Conservation (phyloP, 805 yeast species). For the Starmerella etchellsii region DNA sequence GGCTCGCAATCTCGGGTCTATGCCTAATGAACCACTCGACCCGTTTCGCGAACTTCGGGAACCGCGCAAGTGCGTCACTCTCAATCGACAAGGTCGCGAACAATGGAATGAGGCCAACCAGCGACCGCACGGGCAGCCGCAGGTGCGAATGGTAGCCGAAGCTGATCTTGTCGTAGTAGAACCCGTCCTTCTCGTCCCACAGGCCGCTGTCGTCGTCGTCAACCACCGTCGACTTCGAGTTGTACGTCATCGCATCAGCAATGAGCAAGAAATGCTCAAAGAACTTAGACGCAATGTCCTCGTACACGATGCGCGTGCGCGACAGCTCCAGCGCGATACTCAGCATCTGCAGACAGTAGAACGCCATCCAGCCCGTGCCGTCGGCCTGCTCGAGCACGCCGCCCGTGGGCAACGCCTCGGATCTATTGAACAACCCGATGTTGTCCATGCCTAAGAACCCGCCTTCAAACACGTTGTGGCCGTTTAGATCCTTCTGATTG, state of each 20-base stretch:
- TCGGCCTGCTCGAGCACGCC: constrained; percentile 87
- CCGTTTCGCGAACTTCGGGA: constrained; percentile 72
- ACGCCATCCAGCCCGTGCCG: constrained; percentile 97
- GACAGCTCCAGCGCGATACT: constrained; percentile 86
- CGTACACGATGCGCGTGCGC: constrained; percentile 71
- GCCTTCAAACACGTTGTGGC: constrained; percentile 85
- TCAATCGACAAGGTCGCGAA: constrained; percentile 83
- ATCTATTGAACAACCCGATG: constrained; percentile 82
- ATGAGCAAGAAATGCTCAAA: constrained; percentile 84
- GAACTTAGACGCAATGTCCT: constrained; percentile 85
- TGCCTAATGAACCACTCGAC: constrained; percentile 73
- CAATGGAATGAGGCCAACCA: constrained; percentile 83
- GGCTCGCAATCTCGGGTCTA: constrained; percentile 51
- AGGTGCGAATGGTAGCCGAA: constrained; percentile 58
- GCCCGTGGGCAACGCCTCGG: constrained; percentile 88
- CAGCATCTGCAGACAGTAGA: constrained; percentile 78
- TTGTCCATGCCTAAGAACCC: constrained; percentile 89
- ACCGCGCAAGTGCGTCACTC: constrained; percentile 61
- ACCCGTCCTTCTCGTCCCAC: constrained; percentile 83
- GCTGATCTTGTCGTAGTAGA: constrained; percentile 79
- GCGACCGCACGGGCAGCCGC: constrained; percentile 70
- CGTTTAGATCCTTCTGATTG: constrained; percentile 73
- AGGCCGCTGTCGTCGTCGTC: constrained; percentile 36
- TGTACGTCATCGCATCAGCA: constrained; percentile 85
- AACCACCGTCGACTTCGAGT: constrained; percentile 34